Evolutionary conservation across 148 eudicot species (phyloP), one percentile per base, ranked within the genome.

Genomic region (Vaccinium vitisidaea): DNA sequence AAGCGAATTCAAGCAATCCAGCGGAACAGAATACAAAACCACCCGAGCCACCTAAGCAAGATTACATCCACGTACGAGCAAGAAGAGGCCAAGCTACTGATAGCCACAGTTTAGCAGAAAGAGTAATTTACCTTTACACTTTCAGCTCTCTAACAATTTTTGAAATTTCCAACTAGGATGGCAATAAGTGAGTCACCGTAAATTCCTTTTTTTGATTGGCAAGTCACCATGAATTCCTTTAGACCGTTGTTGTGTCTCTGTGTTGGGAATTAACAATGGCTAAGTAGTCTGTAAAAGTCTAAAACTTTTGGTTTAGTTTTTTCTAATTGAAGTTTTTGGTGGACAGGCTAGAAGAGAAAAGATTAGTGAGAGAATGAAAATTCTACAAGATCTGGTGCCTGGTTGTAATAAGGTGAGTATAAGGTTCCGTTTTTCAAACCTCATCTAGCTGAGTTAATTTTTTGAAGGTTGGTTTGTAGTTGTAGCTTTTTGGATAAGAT

Each of bases 1-100:
- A 91, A 87, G 88, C 80, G 39, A 89, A 86, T 85, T 87, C 95
- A 48, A 91, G 90, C 69, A 92, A 93, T 79, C 88, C 56, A 56
- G 77, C 80, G 13, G 92, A 90, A 52, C 84, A 90, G 59, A 85
- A 89, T 86, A 71, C 84, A 49, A 94, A 92, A 87, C 78, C 89
- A 13, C 59, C 88, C 49, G 94, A 94, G 80, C 92, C 91, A 19
- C 90, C 92, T 21, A 96, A 96, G 87, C 93, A 88, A 85, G 99
- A 96, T 89, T 96, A 89, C 89, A 96, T 96, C 85, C 99, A 96
- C 81, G 99, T 96, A 9, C 97, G 99, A 86, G 99, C 99, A n/a
- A 90, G 99, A 87, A 87, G 99, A 86, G 98, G 99, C 70, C 99
- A 96, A 93, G 99, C 99, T 59, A 96, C 98, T 27, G 98, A 96